phyloP scores from a whole-genome alignment of 352 stramenopile species.

The Phytopythium oedochilum region DNA sequence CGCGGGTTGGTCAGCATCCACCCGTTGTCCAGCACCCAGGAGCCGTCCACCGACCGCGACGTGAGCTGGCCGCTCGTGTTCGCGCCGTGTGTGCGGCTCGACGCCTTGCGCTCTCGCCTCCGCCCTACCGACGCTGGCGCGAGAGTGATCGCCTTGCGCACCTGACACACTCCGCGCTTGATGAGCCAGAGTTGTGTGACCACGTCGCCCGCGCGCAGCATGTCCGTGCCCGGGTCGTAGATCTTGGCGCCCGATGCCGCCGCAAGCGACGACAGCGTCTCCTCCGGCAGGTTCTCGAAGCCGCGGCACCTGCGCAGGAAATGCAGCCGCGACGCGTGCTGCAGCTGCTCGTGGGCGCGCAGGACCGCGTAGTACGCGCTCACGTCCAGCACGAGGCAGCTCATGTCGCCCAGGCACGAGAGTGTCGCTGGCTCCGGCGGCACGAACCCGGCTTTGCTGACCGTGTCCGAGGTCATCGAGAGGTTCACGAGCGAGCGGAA shows the following conservation, averaged over 20 bases:
- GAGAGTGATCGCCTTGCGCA: slow-evolving; percentile 49
- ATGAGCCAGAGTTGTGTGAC: slow-evolving; percentile 65
- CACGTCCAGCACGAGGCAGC: slow-evolving; percentile 46
- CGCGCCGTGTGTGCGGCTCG: neutral
- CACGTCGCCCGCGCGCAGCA: slow-evolving; percentile 47
- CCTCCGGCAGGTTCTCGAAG: slow-evolving; percentile 52
- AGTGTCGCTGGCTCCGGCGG: slow-evolving; percentile 34
- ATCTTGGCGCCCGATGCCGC: slow-evolving; percentile 42
- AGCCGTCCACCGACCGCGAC: slow-evolving; percentile 41
- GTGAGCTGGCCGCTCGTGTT: slow-evolving; percentile 19
- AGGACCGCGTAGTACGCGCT: slow-evolving; percentile 47
- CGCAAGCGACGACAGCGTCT: slow-evolving; percentile 41
- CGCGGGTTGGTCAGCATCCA: slow-evolving; percentile 81
- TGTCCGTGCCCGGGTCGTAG: slow-evolving; percentile 46
- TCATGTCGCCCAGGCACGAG: slow-evolving; percentile 47
- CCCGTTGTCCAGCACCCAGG: slow-evolving; percentile 74
- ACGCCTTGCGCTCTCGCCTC: neutral
- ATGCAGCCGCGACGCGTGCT: slow-evolving; percentile 41
- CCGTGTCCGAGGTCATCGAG: slow-evolving; percentile 2
- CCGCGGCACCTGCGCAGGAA: slow-evolving; percentile 59
- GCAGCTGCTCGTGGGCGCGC: slow-evolving; percentile 31
- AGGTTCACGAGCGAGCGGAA: slow-evolving; percentile 14
- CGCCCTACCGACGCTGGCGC: neutral
- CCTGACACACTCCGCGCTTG: slow-evolving; percentile 64
- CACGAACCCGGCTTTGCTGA: slow-evolving; percentile 4